Conservation (phyloP, 148 eudicot species). For the Camellia japonica region DNA sequence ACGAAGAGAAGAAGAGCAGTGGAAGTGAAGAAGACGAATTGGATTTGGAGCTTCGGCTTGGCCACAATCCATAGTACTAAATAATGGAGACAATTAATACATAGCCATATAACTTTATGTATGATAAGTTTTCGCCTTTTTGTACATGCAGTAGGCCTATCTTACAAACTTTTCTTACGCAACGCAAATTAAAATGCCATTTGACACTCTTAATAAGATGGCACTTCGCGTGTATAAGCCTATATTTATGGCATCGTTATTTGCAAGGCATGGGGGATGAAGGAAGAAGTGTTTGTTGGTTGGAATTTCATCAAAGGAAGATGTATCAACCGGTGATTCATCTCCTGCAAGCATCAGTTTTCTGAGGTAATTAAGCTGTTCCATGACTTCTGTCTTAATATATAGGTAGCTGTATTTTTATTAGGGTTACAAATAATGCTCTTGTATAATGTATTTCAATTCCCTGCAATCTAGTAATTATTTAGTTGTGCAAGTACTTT, state of each 20-base stretch:
- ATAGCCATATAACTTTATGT: background rate
- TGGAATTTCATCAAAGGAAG: background rate
- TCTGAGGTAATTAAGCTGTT: background rate
- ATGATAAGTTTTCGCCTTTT: background rate
- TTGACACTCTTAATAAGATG: background rate
- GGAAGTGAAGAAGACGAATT: constrained; percentile 30
- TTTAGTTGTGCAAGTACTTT: background rate
- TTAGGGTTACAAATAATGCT: background rate
- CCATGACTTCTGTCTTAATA: background rate
- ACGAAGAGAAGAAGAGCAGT: constrained; percentile 2
- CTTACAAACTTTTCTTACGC: background rate
- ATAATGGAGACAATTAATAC: background rate
- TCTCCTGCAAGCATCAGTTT: background rate
- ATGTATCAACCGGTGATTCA: background rate
- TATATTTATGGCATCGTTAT: background rate
- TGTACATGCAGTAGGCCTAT: background rate
- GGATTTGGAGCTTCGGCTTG: constrained; percentile 62
- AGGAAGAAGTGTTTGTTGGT: background rate
- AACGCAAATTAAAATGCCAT: background rate
- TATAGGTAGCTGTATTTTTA: background rate
- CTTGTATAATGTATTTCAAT: background rate
- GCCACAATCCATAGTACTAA: constrained; percentile 34
- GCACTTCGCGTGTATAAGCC: background rate
- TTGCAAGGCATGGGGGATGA: background rate
- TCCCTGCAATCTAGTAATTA: constrained; percentile 11